Percentiles rank a stretch among this genome's conserved stretches.
Conservation (phyloP, 768 basidiomycete species). For the Leccinum disarticulatum region DNA sequence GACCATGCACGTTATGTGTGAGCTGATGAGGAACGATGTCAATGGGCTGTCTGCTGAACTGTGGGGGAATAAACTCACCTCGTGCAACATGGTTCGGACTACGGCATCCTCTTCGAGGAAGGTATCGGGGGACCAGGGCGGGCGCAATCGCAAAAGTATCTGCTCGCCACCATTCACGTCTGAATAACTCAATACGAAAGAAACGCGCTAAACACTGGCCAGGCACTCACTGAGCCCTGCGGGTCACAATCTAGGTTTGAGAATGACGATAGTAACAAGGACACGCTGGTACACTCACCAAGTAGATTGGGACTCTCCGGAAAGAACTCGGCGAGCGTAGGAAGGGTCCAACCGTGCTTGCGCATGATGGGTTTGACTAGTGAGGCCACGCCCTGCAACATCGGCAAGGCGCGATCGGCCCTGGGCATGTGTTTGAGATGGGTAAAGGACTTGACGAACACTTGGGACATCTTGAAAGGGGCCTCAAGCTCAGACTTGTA, state of each 20-base stretch:
- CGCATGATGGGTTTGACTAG: constrained; percentile 95
- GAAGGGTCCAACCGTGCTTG: constrained; percentile 76
- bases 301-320: constrained; percentile 70
- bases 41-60: not conserved
- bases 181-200: constrained; percentile 27
- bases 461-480: constrained; percentile 46
- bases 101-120: constrained; percentile 78
- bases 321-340: constrained; percentile 85
- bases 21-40: constrained; percentile 47
- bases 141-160: constrained; percentile 82
- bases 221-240: constrained; percentile 40
- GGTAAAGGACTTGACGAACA: constrained; percentile 64
- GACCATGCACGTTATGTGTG: constrained; percentile 85
- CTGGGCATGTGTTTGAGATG: constrained; percentile 69
- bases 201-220: not conserved
- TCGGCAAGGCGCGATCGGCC: constrained; percentile 62
- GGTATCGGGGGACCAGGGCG: constrained; percentile 60
- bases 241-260: constrained; percentile 4
- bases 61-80: constrained; percentile 53
- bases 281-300: constrained; percentile 45
- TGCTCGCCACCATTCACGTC: constrained; percentile 79
- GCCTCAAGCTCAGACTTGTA: not conserved
- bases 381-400: constrained; percentile 69
- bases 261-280: not conserved
- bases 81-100: constrained; percentile 86